Evolutionary conservation across 805 yeast genomes (phyloP), one percentile per base, ranked within the genome.

Genomic region (Saccharomycopsis selenospora): DNA sequence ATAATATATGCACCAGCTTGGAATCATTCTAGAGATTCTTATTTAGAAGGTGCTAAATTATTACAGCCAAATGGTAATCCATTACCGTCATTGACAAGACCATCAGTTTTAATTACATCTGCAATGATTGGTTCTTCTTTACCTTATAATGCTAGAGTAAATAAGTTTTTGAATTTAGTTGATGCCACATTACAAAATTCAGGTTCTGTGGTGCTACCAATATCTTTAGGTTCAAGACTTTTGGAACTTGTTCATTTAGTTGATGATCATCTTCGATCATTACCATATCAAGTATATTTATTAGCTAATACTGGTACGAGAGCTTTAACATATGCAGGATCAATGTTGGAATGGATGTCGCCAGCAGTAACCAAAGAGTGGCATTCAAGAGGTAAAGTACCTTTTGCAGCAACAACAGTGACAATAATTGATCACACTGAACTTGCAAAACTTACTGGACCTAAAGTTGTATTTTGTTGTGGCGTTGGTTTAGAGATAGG

Each of bases 321-420:
- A 58, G 73, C 83, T 3, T 64, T 93, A 49, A 75, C 83, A 23
- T 87, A 85, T 60, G 96, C 97, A 0, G 77, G 87, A 11, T 84
- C 89, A 48, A 85, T 93, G 82, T 66, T 91, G 25, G 99, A 93
- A 67, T 93, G 98, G 98, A 84, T 93, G 89, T 80, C 95, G 0
- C 77, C 91, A 0, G 74, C 82, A n/a, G 74, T 89, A n/a, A 76
- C 86, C 23, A 83, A 85, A 56, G 84, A 80, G 42, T 89, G 96
- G 91, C 95, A 88, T 59, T 68, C 74, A 5, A 73, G 77, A 52
- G 81, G 81, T 47, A 76, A 75, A 47, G 75, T 83, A 2, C 96
- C 97, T 1, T 90, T 91, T 60, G 95, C 85, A 56, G 76, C 85
- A 40, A 66, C 79, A 24, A 68, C 79, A 59, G 76, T 81, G 51